phyloP scores from a whole-genome alignment of 2,329 filamentous ascomycete species.

The Cadophora gregata region DNA sequence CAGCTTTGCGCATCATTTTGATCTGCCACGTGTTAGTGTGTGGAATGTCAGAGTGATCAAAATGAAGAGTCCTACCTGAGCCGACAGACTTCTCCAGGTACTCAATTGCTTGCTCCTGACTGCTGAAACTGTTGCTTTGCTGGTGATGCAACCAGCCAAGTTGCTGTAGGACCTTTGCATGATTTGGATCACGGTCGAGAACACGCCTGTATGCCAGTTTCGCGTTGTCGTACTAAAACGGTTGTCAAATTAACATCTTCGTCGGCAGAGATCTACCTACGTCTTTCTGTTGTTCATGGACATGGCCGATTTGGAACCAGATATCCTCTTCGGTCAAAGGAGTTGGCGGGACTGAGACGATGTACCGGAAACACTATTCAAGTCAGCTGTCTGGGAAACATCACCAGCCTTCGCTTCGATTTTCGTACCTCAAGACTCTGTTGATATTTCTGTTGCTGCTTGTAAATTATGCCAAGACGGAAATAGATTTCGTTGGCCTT shows the following conservation, averaged over 20 bases:
- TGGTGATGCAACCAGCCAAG: constrained; percentile 98
- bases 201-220: constrained; percentile 93
- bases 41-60: constrained; percentile 34
- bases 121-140: constrained; percentile 87
- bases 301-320: constrained; percentile 99
- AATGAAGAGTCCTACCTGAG: constrained; percentile 68
- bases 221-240: constrained; percentile 80
- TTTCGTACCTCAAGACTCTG: constrained; percentile 84
- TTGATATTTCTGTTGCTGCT: constrained; percentile 92
- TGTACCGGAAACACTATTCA: constrained; percentile 93
- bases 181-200: constrained; percentile 90
- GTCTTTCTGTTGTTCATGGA: constrained; percentile 98
- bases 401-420: constrained; percentile 22
- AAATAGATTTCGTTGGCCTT: constrained; percentile 99
- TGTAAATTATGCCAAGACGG: constrained; percentile 98
- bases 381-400: constrained; percentile 24
- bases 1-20: constrained; percentile 96
- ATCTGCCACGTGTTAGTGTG: constrained; percentile 61
- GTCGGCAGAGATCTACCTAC: constrained; percentile 60
- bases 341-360: constrained; percentile 88
- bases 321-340: constrained; percentile 97
- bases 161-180: constrained; percentile 97
- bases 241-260: constrained; percentile 34
- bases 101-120: constrained; percentile 95
- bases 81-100: constrained; percentile 96